Percentiles rank a stretch among this genome's conserved stretches.
phyloP scores from a whole-genome alignment of 371 early-diverging fungal genomes.

The Mucor velutinosus region DNA sequence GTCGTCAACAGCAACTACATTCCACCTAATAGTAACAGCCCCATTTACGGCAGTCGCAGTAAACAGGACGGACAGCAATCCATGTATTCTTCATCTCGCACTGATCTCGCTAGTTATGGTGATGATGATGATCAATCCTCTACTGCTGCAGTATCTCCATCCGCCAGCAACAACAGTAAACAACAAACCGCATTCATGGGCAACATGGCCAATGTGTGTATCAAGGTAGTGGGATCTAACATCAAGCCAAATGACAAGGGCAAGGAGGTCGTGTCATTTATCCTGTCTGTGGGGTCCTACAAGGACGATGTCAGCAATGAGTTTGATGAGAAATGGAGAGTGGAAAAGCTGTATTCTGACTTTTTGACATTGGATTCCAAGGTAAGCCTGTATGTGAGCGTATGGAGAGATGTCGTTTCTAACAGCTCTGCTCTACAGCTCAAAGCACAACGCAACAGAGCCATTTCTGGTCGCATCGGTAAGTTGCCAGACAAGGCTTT shows the following conservation, averaged over 20 bases:
- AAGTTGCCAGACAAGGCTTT: constrained; percentile 84
- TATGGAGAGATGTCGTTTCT: no score
- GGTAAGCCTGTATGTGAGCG: constrained; percentile 33
- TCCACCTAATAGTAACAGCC: background rate
- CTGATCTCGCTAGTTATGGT: background rate
- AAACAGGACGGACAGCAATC: background rate
- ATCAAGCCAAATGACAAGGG: constrained; percentile 78
- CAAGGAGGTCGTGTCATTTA: constrained; percentile 72
- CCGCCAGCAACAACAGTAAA: background rate
- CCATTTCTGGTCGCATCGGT: constrained; percentile 57
- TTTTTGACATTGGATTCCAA: constrained; percentile 77
- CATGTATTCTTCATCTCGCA: background rate
- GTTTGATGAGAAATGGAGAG: constrained; percentile 71
- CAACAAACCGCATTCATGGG: constrained; percentile 6
- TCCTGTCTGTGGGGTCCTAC: constrained; percentile 44
- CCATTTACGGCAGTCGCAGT: background rate
- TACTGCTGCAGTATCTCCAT: background rate
- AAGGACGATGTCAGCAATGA: constrained; percentile 19
- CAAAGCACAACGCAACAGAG: constrained; percentile 50
- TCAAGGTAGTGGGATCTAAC: constrained; percentile 69
- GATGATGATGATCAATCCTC: background rate
- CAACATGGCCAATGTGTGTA: constrained; percentile 23
- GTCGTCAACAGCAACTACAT: background rate
- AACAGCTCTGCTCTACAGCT: constrained; percentile 45
- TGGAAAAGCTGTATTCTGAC: constrained; percentile 86